A percentile compares a stretch with the other conserved stretches of the same genome.
phyloP scores from a whole-genome alignment of 208 protist species.

The Naegleria gruberi region DNA sequence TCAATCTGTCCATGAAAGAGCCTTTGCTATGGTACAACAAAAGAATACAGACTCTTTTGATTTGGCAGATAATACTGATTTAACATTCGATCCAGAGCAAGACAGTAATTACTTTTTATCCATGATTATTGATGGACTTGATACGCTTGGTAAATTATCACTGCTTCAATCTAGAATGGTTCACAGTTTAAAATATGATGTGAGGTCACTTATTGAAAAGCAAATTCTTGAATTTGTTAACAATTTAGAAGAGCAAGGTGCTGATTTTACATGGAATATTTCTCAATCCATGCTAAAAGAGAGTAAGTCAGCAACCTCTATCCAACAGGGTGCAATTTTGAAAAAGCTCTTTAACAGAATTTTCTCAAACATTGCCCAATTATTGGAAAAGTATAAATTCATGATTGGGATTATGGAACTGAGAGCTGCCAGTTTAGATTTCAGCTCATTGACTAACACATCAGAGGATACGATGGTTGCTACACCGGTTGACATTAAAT shows the following conservation, averaged over 20 bases:
- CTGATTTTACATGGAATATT: background rate
- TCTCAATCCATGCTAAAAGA: background rate
- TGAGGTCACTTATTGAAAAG: background rate
- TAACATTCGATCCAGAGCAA: background rate
- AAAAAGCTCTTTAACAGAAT: background rate
- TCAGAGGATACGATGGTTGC: background rate
- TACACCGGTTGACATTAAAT: background rate
- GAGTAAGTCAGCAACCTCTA: background rate
- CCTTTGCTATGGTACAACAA: background rate
- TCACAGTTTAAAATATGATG: background rate
- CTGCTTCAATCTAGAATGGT: background rate
- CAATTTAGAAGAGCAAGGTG: background rate
- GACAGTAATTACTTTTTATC: background rate
- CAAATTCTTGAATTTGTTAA: background rate
- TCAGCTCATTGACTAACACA: background rate
- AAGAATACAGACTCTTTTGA: background rate
- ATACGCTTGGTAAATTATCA: background rate
- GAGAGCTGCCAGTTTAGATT: background rate
- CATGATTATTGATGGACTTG: background rate
- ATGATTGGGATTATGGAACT: background rate
- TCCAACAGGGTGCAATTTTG: background rate
- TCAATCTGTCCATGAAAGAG: background rate
- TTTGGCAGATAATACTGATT: background rate
- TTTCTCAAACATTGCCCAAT: background rate
- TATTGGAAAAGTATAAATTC: background rate